Percentiles rank a stretch among this genome's conserved stretches.
These are phyloP conservation scores for Aulographum hederae DNA, from an alignment of 2,329 filamentous ascomycete species.

Conservation along the genomic window DNA sequence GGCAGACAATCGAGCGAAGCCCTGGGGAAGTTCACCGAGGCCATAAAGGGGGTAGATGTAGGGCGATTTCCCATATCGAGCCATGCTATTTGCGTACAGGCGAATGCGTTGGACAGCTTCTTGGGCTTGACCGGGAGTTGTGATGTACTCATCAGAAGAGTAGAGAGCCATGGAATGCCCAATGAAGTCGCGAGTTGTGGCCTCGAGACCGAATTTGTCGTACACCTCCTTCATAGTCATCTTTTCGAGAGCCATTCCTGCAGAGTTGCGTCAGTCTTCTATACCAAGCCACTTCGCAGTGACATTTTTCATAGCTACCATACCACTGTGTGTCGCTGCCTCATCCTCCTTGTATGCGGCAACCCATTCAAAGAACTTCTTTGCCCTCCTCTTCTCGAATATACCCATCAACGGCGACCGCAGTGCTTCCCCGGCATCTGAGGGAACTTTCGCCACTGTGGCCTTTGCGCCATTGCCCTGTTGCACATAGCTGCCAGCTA, in stretches of 20 bases:
- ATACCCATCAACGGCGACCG: slow-evolving; percentile 89
- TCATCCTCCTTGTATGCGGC: slow-evolving; percentile 71
- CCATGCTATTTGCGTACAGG: slow-evolving; percentile 94
- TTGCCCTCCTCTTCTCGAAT: slow-evolving; percentile 94
- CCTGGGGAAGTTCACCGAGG: slow-evolving; percentile 89
- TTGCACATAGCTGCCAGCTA: slow-evolving; percentile 92
- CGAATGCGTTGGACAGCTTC: slow-evolving; percentile 84
- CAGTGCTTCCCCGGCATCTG: slow-evolving; percentile 72
- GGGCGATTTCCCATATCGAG: slow-evolving; percentile 91
- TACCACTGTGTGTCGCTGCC: slow-evolving; percentile 77
- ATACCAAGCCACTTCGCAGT: too few species aligned
- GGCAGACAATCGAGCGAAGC: slow-evolving; percentile 89
- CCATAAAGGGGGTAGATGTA: slow-evolving; percentile 99
- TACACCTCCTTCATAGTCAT: slow-evolving; percentile 97
- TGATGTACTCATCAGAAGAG: slow-evolving; percentile 75
- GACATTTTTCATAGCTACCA: too few species aligned
- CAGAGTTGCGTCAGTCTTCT: too few species aligned
- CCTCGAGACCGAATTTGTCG: slow-evolving; percentile 89
- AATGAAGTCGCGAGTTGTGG: slow-evolving; percentile 81
- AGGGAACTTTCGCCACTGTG: slow-evolving; percentile 91
- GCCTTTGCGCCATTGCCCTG: slow-evolving; percentile 67
- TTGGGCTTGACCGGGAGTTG: slow-evolving; percentile 50
- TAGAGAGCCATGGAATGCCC: slow-evolving; percentile 97
- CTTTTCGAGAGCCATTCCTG: slow-evolving; percentile 57
- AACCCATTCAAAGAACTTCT: slow-evolving; percentile 92